Conservation (phyloP, 768 basidiomycete species). For the Phylloporus sp. region DNA sequence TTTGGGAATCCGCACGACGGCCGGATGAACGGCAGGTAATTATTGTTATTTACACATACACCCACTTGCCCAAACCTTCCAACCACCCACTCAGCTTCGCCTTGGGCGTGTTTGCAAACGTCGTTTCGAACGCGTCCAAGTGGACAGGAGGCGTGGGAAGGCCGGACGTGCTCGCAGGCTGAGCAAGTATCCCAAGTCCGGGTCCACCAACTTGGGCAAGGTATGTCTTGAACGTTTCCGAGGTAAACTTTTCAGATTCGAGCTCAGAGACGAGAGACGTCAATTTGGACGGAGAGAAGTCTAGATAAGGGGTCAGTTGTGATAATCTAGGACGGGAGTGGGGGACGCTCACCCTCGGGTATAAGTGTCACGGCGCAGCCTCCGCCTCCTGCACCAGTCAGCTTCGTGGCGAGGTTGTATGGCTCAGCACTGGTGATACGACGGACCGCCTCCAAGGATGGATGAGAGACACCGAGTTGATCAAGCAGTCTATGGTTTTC, state of each 20-base stretch:
- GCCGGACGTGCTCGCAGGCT: slow-evolving; percentile 29
- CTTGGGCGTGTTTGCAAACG: slow-evolving; percentile 27
- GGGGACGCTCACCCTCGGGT: slow-evolving; percentile 84
- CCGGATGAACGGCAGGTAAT: background rate
- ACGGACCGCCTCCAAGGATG: slow-evolving; percentile 77
- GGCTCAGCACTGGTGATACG: slow-evolving; percentile 59
- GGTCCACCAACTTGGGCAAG: slow-evolving; percentile 90
- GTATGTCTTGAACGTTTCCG: slow-evolving; percentile 48
- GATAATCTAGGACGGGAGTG: background rate
- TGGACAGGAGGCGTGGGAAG: slow-evolving; percentile 26
- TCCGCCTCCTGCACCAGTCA: slow-evolving; percentile 97
- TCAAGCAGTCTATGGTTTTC: slow-evolving; percentile 89
- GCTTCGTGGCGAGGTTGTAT: slow-evolving; percentile 79
- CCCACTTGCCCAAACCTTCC: slow-evolving; percentile 35
- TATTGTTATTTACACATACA: slow-evolving; percentile 30
- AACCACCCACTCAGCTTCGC: slow-evolving; percentile 35
- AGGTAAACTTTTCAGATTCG: slow-evolving; percentile 29
- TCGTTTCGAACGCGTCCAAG: slow-evolving; percentile 11
- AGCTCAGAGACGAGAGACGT: slow-evolving; percentile 58
- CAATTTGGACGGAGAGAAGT: slow-evolving; percentile 61
- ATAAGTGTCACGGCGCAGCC: slow-evolving; percentile 96
- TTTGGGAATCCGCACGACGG: background rate
- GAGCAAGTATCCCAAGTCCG: slow-evolving; percentile 83
- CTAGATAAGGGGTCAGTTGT: slow-evolving; percentile 36
- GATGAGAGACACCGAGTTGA: slow-evolving; percentile 87